Conservation (phyloP, 371 early-diverging fungal species). For the Mucor irregularis region DNA sequence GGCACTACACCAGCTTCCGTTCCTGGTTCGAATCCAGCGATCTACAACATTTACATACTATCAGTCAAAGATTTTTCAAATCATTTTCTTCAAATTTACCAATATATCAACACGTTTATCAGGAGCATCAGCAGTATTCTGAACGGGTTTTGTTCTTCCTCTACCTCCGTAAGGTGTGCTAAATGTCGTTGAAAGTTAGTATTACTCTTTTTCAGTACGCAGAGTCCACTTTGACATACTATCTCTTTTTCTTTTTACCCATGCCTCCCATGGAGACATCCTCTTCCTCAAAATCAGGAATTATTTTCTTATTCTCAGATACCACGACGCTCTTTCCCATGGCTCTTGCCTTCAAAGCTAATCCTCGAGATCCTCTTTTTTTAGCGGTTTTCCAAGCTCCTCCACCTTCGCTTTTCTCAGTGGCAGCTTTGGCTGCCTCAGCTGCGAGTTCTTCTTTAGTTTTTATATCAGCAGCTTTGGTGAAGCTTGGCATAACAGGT, state of each 20-base stretch:
- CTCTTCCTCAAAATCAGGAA: conserved; percentile 23
- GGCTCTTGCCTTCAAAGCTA: conserved; percentile 26
- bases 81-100: conserved; percentile 15
- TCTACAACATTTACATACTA: too few species aligned
- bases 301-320: conserved; percentile 15
- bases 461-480: conserved; percentile 5
- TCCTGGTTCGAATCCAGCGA: conserved; percentile 38
- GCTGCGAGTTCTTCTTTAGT: conserved; percentile 17
- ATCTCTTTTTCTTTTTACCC: conserved; percentile 35
- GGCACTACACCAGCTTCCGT: conserved; percentile 35
- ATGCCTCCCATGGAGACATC: conserved; percentile 40
- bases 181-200: neutral
- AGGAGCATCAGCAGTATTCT: conserved; percentile 3
- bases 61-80: neutral
- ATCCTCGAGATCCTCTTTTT: conserved; percentile 11
- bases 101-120: conserved; percentile 33
- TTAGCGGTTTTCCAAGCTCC: conserved; percentile 28
- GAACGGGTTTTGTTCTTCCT: conserved; percentile 12
- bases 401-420: conserved; percentile 9
- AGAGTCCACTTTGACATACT: conserved; percentile 25
- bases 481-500: neutral
- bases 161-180: conserved; percentile 42
- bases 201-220: neutral
- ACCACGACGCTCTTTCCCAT: conserved; percentile 28
- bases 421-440: conserved; percentile 9